A percentile compares a stretch with the other conserved stretches of the same genome.
Evolutionary conservation across 1,284 basidiomycete genomes (phyloP).

Genomic region (Trichosporon sp.): DNA sequence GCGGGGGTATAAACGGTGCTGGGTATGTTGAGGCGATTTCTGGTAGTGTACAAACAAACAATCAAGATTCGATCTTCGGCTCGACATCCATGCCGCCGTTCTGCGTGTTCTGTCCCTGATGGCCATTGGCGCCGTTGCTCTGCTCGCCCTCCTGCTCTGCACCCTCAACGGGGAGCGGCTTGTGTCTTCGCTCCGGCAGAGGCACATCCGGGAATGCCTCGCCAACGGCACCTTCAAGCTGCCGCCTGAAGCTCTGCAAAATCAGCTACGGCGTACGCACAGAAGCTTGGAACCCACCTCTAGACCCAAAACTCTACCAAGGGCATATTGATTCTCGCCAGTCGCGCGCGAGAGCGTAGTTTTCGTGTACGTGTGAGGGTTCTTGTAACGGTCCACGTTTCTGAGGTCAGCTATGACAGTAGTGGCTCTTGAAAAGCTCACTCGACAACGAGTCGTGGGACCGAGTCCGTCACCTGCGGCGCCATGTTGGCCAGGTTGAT

Average conservation of each 20-base stretch:
- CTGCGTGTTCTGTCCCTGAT: not conserved
- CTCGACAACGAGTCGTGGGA: conserved; percentile 39
- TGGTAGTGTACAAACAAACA: not conserved
- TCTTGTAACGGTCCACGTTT: conserved; percentile 28
- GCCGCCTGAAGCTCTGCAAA: conserved; percentile 34
- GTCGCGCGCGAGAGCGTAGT: conserved; percentile 32
- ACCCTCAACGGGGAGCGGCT: conserved; percentile 14
- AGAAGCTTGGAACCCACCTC: conserved; percentile 28
- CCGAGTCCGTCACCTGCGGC: conserved; percentile 32
- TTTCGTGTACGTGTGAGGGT: conserved; percentile 38
- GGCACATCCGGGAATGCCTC: conserved; percentile 36
- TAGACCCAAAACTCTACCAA: conserved; percentile 38
- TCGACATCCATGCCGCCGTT: not conserved
- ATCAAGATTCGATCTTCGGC: not conserved
- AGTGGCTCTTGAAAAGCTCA: conserved; percentile 17
- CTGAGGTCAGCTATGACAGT: conserved; percentile 12
- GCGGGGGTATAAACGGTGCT: not conserved
- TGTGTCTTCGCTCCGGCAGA: conserved; percentile 33
- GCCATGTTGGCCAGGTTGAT: conserved; percentile 26
- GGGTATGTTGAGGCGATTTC: not conserved
- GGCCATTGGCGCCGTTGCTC: not conserved
- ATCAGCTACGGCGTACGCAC: not conserved
- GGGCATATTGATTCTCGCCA: conserved; percentile 44
- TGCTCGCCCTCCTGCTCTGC: not conserved
- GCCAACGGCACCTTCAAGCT: conserved; percentile 29